Percentiles rank a stretch among this genome's conserved stretches.
Evolutionary conservation across 768 basidiomycete genomes (phyloP).

Genomic region (Tricholomella constricta): DNA sequence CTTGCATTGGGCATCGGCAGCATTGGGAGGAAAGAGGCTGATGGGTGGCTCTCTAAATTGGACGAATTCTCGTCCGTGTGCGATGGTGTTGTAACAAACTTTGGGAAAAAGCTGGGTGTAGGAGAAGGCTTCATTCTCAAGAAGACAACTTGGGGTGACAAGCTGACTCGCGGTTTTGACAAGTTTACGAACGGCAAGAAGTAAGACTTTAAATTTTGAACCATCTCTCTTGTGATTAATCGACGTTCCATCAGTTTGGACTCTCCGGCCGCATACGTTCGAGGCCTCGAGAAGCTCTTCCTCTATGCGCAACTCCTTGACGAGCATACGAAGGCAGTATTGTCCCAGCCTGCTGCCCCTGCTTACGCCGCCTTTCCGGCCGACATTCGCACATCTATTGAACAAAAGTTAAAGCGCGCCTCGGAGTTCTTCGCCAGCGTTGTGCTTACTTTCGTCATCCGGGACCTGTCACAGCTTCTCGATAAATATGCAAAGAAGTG

Average conservation of each 20-base stretch:
- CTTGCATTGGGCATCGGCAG: slow-evolving; percentile 75
- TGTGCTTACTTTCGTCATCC: slow-evolving; percentile 86
- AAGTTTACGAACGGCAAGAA: slow-evolving; percentile 90
- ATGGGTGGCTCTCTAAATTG: slow-evolving; percentile 73
- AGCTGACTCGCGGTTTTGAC: slow-evolving; percentile 73
- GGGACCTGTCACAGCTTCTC: slow-evolving; percentile 80
- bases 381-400: slow-evolving; percentile 64
- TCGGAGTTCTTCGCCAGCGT: slow-evolving; percentile 94
- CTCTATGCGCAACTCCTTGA: slow-evolving; percentile 77
- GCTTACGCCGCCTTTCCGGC: slow-evolving; percentile 71
- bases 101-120: slow-evolving; percentile 86
- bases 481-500: slow-evolving; percentile 95
- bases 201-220: slow-evolving; percentile 43
- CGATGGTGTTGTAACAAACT: slow-evolving; percentile 76
- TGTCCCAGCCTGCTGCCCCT: slow-evolving; percentile 65
- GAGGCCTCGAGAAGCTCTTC: slow-evolving; percentile 75
- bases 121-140: slow-evolving; percentile 86
- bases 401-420: slow-evolving; percentile 73
- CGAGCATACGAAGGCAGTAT: slow-evolving; percentile 78
- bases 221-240: slow-evolving; percentile 14
- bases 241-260: slow-evolving; percentile 61
- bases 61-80: slow-evolving; percentile 82
- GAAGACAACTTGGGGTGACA: slow-evolving; percentile 80
- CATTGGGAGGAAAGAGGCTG: slow-evolving; percentile 75
- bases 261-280: slow-evolving; percentile 83